Evolutionary conservation across 257 asterid genomes (phyloP), one percentile per base, ranked within the genome.

Genomic region (Haberlea rhodopensis): DNA sequence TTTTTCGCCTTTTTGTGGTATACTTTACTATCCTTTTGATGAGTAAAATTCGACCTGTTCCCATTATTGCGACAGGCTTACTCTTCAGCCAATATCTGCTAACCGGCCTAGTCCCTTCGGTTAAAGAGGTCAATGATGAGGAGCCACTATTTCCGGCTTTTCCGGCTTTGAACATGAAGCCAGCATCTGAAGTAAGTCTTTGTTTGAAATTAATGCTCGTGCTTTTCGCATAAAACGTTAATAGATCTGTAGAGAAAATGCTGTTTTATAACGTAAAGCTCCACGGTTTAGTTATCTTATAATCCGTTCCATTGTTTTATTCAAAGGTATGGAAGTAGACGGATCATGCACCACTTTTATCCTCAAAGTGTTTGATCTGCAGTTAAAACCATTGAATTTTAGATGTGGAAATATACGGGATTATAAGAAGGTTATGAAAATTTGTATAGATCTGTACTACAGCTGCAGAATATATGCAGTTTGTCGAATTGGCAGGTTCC

Each of bases 1-100:
- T 49, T 62, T 1, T 13, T 26, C 58, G 43, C 66, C 59, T 63
- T 34, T 54, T 63, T 52, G 28, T 60, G 59, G 34, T 62, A 40
- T 56, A 27, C 43, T 61, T 71, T 45, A 25, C 51, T 43, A 22
- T 16, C 61, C 69, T 37, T 27, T 71, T 37, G 37, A 61, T 57
- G 19, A 28, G 23, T 59, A 60, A 28, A 45, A 7, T 58, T 49
- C 71, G 56, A 67, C 8, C 8, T 64, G 63, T 40, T 67, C 70
- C 53, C 53, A 16, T 32, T 60, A 31, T 54, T 55, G 67, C 58
- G 37, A 71, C 86, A 92, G 97, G 99, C 81, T 76, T 92, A 70
- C 86, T 92, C 75, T 92, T 89, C 79, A 85, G 96, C 61, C 96
- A 92, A 77, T 92, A 89, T 80, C 88, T 89, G 69, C 94, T 92